These are phyloP conservation scores for Daldinia vernicosa DNA, from an alignment of 495 filamentous ascomycete species.

Conservation along the genomic window DNA sequence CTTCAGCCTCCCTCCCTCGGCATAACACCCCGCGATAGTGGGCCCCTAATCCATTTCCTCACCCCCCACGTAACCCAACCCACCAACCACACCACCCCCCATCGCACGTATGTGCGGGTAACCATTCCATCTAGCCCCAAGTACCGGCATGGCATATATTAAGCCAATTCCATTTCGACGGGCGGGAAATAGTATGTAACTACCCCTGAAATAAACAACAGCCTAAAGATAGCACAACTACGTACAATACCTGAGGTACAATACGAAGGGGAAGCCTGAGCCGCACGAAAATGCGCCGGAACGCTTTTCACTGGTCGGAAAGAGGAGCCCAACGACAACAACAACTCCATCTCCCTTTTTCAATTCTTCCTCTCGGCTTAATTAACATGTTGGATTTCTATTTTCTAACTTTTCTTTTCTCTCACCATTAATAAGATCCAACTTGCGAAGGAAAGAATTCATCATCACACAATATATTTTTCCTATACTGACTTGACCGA, in stretches of 20 bases:
- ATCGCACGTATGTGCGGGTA: not conserved
- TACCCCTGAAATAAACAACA: not conserved
- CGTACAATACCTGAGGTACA: not conserved
- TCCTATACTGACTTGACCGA: not conserved
- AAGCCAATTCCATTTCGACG: not conserved
- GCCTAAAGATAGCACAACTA: not conserved
- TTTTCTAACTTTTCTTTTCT: not conserved
- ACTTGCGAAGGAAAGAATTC: too few relatives aligned
- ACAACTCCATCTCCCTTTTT: not conserved
- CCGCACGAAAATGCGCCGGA: slow-evolving; percentile 43
- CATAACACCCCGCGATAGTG: slow-evolving; percentile 2
- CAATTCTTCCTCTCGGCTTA: not conserved
- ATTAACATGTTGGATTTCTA: not conserved
- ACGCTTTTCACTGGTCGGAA: slow-evolving; percentile 3
- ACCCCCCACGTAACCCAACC: not conserved
- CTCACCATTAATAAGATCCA: too few relatives aligned
- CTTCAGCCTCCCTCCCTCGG: not conserved
- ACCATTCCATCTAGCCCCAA: not conserved
- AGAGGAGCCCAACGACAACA: not conserved
- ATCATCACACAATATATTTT: not conserved
- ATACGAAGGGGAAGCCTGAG: slow-evolving; percentile 3
- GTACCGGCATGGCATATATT: slow-evolving; percentile 2
- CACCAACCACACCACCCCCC: not conserved
- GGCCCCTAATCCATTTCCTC: not conserved
- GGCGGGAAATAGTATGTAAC: not conserved